Conservation (phyloP, 306 rosid genomes). For the Quercus variabilis region DNA sequence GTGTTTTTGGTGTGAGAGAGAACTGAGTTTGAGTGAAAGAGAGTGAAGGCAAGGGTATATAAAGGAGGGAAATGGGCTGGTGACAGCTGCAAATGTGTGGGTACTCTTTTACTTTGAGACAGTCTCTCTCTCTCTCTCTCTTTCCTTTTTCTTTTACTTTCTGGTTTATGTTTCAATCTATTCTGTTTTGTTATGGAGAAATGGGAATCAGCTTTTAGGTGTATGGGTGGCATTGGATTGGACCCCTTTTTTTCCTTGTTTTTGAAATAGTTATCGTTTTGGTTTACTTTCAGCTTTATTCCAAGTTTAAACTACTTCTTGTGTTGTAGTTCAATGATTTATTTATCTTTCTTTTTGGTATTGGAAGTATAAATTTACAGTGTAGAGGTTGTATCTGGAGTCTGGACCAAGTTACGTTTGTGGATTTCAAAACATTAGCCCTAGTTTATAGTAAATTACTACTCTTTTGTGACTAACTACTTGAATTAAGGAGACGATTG, state of each 20-base stretch:
- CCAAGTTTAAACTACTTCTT: not conserved
- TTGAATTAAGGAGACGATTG: too few species aligned
- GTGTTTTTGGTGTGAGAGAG: not conserved
- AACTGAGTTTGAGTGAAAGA: not conserved
- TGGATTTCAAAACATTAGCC: not conserved
- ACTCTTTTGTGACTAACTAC: too few species aligned
- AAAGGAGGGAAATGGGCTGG: conserved; percentile 54
- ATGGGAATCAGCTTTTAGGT: too few species aligned
- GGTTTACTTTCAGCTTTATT: not conserved
- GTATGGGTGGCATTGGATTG: not conserved
- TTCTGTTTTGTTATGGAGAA: not conserved
- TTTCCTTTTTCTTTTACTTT: too few species aligned
- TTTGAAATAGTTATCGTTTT: not conserved
- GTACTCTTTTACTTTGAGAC: conserved; percentile 26
- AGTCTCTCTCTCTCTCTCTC: not conserved
- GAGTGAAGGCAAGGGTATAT: not conserved
- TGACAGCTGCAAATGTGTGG: conserved; percentile 77
- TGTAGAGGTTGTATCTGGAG: too few species aligned
- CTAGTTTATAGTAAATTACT: too few species aligned
- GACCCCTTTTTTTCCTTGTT: not conserved
- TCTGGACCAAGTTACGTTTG: not conserved
- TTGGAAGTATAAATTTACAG: too few species aligned
- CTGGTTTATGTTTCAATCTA: too few species aligned
- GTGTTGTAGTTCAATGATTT: too few species aligned
- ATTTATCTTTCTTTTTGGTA: too few species aligned